Base-by-base conservation (phyloP, 371 early-diverging fungal genomes). In the Rhizopus sp. region DNA sequence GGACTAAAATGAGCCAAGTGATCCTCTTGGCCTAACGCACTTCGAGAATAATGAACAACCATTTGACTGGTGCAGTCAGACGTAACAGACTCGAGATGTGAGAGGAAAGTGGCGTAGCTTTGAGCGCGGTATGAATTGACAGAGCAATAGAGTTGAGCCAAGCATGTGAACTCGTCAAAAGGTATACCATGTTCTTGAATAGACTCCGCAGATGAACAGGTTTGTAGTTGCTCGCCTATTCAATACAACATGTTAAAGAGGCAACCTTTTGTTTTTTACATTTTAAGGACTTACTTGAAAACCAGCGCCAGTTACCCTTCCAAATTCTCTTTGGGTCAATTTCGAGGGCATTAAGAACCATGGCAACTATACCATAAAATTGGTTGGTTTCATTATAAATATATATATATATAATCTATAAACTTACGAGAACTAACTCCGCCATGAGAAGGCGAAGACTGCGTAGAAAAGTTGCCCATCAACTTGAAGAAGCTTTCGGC, bases 241-340 rank as follows among this genome's bases (percentile, higher is more conserved):
- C 33, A 32, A 49, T 7, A 47, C n/a, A 57, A 17, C 7, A 32
- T 23, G 23, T 23, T 23, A 34, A 42, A 45, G 9, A 34, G 16
- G 17, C 13, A 29, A 42, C 12, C 12, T 15, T 41, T 33, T 60
- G 15, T 31, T 31, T 12, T 51, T 38, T 10, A n/a, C n/a, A 4
- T 4, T 37, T 2, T 23, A 23, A 4, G 9, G 29, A 53, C 60
- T 59, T 65, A 57, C 68, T 57, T 41, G 74, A 73, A 55, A 70
- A 80, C 92, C 92, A 95, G 33, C 96, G 77, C 95, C 95, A 94
- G 15, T 89, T 89, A 8, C 96, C 95, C 72, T 96, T 94, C 95
- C 96, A 94, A 12, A 73, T 80, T 48, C 86, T 81, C 34, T 90
- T 84, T 3, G 95, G 95, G 57, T 94, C 94, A n/a, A 96, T 88